Evolutionary conservation across 257 asterid genomes (phyloP).

Genomic region (Scutellaria barbata): DNA sequence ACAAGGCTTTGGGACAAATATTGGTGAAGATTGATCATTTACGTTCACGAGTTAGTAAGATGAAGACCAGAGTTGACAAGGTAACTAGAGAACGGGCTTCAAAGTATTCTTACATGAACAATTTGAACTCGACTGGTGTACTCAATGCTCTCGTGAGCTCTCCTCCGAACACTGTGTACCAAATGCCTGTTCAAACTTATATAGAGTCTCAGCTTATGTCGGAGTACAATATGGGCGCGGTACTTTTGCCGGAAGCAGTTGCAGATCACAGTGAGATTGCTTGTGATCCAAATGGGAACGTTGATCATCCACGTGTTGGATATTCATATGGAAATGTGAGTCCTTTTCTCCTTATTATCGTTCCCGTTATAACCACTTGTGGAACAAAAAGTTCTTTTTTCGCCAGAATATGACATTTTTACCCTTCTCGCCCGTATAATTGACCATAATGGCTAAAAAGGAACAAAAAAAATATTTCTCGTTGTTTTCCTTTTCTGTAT

Average conservation of each 20-base stretch:
- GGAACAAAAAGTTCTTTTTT: too few species aligned
- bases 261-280: conserved; percentile 26
- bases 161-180: conserved; percentile 36
- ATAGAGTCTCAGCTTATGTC: conserved; percentile 60
- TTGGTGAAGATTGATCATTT: conserved; percentile 46
- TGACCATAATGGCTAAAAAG: too few species aligned
- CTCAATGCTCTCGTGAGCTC: conserved; percentile 39
- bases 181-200: conserved; percentile 29
- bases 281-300: conserved; percentile 26
- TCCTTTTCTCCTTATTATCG: neutral
- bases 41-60: conserved; percentile 43
- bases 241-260: conserved; percentile 43
- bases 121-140: conserved; percentile 20
- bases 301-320: conserved; percentile 10
- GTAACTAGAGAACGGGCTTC: conserved; percentile 44
- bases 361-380: too few species aligned
- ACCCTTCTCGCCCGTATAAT: too few species aligned
- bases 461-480: too few species aligned
- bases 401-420: too few species aligned
- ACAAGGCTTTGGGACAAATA: conserved; percentile 38
- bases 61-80: conserved; percentile 50
- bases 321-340: conserved; percentile 40
- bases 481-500: too few species aligned
- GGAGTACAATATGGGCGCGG: conserved; percentile 42
- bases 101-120: conserved; percentile 31